These are phyloP conservation scores for Tetrapyrgos nigripes DNA, from an alignment of 1,284 basidiomycete species.

Conservation along the genomic window DNA sequence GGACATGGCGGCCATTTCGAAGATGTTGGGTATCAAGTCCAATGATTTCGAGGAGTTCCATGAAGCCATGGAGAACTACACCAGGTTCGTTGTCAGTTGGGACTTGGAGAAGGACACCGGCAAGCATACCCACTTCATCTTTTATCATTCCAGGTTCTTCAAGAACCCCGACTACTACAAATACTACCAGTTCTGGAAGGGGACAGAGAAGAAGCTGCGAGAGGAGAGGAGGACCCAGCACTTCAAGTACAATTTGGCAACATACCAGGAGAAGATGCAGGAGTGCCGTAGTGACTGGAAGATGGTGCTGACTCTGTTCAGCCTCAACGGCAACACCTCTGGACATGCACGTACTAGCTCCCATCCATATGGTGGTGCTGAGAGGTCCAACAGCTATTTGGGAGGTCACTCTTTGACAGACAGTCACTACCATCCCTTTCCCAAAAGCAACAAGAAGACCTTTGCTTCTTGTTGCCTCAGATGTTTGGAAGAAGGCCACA, in stretches of 20 bases:
- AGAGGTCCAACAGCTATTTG: not conserved
- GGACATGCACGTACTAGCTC: not conserved
- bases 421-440: not conserved
- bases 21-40: too few relatives aligned
- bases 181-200: not conserved
- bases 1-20: too few relatives aligned
- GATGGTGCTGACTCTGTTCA: too few relatives aligned
- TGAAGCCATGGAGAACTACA: too few relatives aligned
- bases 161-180: not conserved
- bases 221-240: not conserved
- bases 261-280: not conserved
- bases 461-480: conserved; percentile 3
- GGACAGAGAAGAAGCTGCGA: not conserved
- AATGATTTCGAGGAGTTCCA: too few relatives aligned
- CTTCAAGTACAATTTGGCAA: not conserved
- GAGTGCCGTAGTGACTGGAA: not conserved
- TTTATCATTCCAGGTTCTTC: not conserved
- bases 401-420: not conserved
- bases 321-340: not conserved
- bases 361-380: not conserved
- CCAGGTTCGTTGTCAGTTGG: too few relatives aligned
- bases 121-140: too few relatives aligned
- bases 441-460: not conserved
- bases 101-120: too few relatives aligned
- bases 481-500: conserved; percentile 1